A percentile compares a stretch with the other conserved stretches of the same genome.
These are phyloP conservation scores for Podospora anserina DNA, from an alignment of 495 filamentous ascomycete genomes.

Conservation along the genomic window DNA sequence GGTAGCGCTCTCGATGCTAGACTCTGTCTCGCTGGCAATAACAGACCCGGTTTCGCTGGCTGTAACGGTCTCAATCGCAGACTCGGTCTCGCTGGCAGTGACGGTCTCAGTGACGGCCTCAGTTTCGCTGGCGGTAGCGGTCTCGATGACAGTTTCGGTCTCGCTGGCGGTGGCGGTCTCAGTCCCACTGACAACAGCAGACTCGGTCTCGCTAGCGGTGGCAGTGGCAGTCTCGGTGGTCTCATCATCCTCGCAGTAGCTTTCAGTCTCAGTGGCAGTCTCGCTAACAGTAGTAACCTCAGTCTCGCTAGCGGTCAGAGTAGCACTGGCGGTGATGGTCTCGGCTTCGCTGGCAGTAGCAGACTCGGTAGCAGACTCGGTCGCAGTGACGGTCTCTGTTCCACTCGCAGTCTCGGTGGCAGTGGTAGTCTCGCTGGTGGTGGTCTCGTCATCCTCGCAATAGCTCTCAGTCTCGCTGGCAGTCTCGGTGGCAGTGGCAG, in stretches of 20 bases:
- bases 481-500: constrained; percentile 1
- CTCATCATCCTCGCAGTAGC: neutral
- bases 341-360: neutral
- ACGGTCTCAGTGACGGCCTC: neutral
- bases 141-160: neutral
- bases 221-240: neutral
- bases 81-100: constrained; percentile 3
- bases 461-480: neutral
- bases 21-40: neutral
- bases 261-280: neutral
- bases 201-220: neutral
- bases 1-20: neutral
- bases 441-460: neutral
- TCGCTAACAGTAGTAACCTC: neutral
- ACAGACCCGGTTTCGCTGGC: neutral
- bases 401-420: constrained; percentile 5
- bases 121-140: neutral
- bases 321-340: neutral
- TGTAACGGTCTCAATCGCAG: neutral
- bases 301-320: too few relatives aligned
- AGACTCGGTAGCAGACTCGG: neutral
- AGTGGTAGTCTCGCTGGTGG: neutral
- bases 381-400: neutral
- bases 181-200: neutral
- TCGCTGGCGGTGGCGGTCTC: constrained; percentile 29